Evolutionary conservation across 2,329 filamentous ascomycete species (phyloP).

Genomic region (Penicillium sclerotigenum): DNA sequence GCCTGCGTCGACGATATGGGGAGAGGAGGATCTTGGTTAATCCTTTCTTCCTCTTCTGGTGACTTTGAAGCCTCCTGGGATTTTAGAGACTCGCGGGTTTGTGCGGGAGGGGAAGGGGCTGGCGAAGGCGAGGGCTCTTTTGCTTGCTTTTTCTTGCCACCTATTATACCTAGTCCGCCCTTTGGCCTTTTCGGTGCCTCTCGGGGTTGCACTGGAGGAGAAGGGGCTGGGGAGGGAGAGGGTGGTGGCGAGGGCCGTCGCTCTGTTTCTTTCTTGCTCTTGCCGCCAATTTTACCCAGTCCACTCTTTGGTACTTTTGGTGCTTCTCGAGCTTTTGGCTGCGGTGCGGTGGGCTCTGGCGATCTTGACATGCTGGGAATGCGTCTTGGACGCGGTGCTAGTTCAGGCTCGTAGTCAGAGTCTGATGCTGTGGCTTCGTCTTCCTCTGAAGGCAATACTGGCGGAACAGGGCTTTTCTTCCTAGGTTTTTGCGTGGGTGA

Average conservation of each 20-base stretch:
- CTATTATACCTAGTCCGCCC: slow-evolving; percentile 14
- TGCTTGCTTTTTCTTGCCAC: slow-evolving; percentile 19
- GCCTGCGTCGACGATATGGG: slow-evolving; percentile 9
- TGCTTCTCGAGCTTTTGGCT: neutral
- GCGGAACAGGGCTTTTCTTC: slow-evolving; percentile 8
- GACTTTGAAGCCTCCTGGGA: neutral
- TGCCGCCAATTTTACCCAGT: slow-evolving; percentile 18
- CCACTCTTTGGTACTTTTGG: slow-evolving; percentile 5
- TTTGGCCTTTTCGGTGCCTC: slow-evolving; percentile 6
- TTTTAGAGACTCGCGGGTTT: neutral
- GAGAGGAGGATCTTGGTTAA: neutral
- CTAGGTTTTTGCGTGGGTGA: slow-evolving; percentile 3
- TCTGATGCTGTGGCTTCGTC: slow-evolving; percentile 19
- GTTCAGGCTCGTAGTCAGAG: slow-evolving; percentile 14
- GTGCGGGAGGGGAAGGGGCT: slow-evolving; percentile 12
- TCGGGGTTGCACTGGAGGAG: neutral
- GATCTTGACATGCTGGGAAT: neutral
- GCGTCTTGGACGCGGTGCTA: neutral
- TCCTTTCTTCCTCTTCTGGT: neutral
- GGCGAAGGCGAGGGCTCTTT: slow-evolving; percentile 12
- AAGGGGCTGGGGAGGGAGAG: neutral
- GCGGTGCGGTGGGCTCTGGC: neutral
- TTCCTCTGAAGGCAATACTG: slow-evolving; percentile 9
- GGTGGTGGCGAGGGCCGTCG: slow-evolving; percentile 7
- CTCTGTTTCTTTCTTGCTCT: slow-evolving; percentile 16